A percentile compares a stretch with the other conserved stretches of the same genome.
Conservation (phyloP, 495 filamentous ascomycete genomes). For the Glarea lozoyensis region DNA sequence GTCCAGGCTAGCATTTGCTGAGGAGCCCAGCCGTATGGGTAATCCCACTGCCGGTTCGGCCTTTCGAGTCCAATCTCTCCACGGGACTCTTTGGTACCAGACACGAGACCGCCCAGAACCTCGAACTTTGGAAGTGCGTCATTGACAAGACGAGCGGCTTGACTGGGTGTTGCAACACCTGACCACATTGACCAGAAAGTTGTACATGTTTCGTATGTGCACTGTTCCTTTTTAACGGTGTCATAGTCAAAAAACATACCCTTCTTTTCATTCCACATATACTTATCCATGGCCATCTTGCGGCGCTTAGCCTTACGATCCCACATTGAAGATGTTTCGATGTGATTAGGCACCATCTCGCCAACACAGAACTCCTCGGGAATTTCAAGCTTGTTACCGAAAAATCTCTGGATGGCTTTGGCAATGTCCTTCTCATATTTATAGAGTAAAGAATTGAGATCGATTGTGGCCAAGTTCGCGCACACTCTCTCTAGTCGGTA, state of each 20-base stretch:
- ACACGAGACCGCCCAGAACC: conserved; percentile 77
- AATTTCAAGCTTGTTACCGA: conserved; percentile 68
- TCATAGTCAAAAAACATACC: conserved; percentile 98
- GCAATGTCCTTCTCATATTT: conserved; percentile 94
- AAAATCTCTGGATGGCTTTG: conserved; percentile 68
- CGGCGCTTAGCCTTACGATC: conserved; percentile 74
- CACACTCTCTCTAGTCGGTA: conserved; percentile 85
- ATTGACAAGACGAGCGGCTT: conserved; percentile 67
- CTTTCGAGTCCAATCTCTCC: conserved; percentile 70
- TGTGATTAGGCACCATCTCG: conserved; percentile 43
- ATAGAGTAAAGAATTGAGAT: conserved; percentile 87
- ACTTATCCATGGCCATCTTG: conserved; percentile 74
- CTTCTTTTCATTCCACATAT: conserved; percentile 79
- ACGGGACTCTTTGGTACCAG: conserved; percentile 78
- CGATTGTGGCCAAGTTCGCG: conserved; percentile 84
- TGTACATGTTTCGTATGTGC: conserved; percentile 74
- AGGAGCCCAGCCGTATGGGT: conserved; percentile 94
- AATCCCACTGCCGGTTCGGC: conserved; percentile 96
- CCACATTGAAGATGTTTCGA: conserved; percentile 79
- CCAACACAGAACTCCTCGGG: conserved; percentile 68
- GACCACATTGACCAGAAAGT: conserved; percentile 98
- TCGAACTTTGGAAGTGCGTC: conserved; percentile 80
- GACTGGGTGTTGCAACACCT: conserved; percentile 67
- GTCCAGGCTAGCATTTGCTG: conserved; percentile 98
- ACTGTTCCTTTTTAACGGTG: conserved; percentile 67